Evolutionary conservation across 129 eudicot genomes (phyloP).

Genomic region (Centella asiatica): DNA sequence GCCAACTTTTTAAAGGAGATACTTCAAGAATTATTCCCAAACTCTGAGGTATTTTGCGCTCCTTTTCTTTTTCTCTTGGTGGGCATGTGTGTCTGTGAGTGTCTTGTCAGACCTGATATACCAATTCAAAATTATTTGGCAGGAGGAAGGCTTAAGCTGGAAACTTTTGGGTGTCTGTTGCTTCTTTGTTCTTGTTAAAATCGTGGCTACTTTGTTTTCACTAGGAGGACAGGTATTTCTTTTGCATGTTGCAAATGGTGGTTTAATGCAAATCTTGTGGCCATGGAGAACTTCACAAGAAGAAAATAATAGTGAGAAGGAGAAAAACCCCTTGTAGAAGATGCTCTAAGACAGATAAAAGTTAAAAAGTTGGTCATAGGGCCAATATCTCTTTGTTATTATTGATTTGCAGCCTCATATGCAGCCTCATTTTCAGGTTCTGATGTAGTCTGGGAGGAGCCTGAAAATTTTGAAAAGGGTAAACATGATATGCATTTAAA

Average conservation of each 20-base stretch:
- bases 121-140: neutral
- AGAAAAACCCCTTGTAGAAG: conserved; percentile 1
- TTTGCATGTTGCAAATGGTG: conserved; percentile 38
- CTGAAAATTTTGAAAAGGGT: no score
- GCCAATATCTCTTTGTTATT: no score
- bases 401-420: no score
- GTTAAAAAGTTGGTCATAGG: no score
- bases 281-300: conserved; percentile 17
- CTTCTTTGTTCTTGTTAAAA: conserved; percentile 26
- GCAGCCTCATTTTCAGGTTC: no score
- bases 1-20: conserved; percentile 23
- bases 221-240: conserved; percentile 18
- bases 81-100: neutral
- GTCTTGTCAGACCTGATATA: neutral
- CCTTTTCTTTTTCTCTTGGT: neutral
- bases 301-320: neutral
- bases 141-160: conserved; percentile 21
- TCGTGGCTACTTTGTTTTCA: conserved; percentile 10
- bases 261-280: conserved; percentile 37
- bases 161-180: conserved; percentile 24
- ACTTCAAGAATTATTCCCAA: conserved; percentile 13
- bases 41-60: conserved; percentile 18
- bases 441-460: no score
- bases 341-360: no score
- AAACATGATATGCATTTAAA: no score